Conservation (phyloP, 2,329 filamentous ascomycete genomes). For the Cryphonectria parasitica region DNA sequence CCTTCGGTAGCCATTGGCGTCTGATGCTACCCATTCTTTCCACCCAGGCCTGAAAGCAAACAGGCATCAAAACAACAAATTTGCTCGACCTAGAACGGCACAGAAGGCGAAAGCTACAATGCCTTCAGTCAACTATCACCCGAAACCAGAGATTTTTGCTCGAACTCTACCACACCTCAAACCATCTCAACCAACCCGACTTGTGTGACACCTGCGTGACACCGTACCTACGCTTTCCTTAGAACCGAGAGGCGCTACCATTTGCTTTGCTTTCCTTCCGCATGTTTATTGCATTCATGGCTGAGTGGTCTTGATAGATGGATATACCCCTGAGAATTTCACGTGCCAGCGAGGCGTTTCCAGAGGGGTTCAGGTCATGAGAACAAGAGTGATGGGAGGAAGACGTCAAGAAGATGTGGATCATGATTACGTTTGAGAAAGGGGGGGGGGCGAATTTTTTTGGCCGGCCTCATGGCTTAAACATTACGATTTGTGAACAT, state of each 20-base stretch:
- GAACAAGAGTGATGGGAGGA: not conserved
- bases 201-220: not conserved
- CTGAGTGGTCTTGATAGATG: not conserved
- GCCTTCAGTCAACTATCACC: not conserved
- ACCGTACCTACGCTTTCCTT: not conserved
- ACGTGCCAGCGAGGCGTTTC: not conserved
- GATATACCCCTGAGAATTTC: not conserved
- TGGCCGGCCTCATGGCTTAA: not conserved
- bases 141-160: not conserved
- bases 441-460: not conserved
- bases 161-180: not conserved
- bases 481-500: not conserved
- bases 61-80: not conserved
- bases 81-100: not conserved
- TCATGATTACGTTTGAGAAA: not conserved
- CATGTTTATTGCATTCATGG: not conserved
- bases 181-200: not conserved
- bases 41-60: not conserved
- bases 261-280: slow-evolving; percentile 1
- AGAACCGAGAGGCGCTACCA: not conserved
- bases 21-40: not conserved
- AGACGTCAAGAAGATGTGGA: not conserved
- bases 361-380: not conserved
- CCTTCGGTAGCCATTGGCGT: not conserved
- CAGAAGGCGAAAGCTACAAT: not conserved